Evolutionary conservation across 768 basidiomycete species (phyloP), one percentile per base, ranked within the genome.

Genomic region (Leccinum incarnatum): DNA sequence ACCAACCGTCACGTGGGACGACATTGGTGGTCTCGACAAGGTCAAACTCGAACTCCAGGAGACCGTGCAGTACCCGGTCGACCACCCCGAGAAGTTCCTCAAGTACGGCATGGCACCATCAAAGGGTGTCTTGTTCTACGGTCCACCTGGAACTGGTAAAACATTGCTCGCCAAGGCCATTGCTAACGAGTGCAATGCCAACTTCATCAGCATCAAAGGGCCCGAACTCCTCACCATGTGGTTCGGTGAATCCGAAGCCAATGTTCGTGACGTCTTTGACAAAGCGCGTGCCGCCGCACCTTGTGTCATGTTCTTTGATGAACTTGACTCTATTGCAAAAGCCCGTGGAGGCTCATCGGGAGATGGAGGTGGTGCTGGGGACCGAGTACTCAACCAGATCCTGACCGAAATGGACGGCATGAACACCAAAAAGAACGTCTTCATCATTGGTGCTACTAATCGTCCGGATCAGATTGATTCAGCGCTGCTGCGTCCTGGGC

Each of bases 271-370:
- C 67, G 94, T 98, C 63, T 99, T 99, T 76, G 97, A 99, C 84
- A 98, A 98, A 78, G 97, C 97, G 30, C 93, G 97, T 66, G 97
- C 97, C 17, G 97, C 97, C 8, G 96, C 97, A 27, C 97, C 97
- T 56, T 98, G 97, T 72, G 97, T 99, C 67, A 97, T 99, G 94
- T 99, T 99, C 91, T 99, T 99, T 77, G 97, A 99, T 69, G 97
- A 99, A 75, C 81, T 99, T 74, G 97, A 99, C 75, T 97, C 96
- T 15, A 98, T 99, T 69, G 97, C 97, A 49, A 98, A 98, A 79
- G 85, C 95, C 54, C 93, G 97, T 77, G 97, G 97, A 61, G 81
- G 82, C 21, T 81, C 83, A 3, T 77, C 81, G 9, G 95, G 95
- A 40, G 97, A 98, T 76, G 97, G 77, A 55, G 97, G 97, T 63